Conservation (phyloP, 768 basidiomycete species). For the Naematelia aurantialba region DNA sequence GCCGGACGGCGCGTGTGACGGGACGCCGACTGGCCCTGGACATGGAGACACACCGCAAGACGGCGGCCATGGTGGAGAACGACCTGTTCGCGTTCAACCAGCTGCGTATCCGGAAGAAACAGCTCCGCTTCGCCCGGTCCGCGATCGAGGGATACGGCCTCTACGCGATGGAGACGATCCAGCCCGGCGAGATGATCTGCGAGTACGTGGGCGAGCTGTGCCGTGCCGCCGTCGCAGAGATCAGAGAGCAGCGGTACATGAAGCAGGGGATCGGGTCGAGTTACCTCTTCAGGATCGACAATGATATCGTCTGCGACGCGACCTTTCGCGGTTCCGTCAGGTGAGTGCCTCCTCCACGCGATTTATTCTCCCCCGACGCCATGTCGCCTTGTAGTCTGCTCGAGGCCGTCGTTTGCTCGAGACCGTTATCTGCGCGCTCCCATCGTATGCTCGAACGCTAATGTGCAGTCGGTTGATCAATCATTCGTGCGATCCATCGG, state of each 20-base stretch:
- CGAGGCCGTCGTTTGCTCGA: conserved; percentile 7
- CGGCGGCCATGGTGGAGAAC: conserved; percentile 62
- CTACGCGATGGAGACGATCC: conserved; percentile 95
- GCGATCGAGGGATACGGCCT: conserved; percentile 98
- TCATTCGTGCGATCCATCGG: conserved; percentile 88
- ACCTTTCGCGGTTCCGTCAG: conserved; percentile 99
- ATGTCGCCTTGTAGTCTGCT: background rate
- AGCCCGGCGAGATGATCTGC: conserved; percentile 95
- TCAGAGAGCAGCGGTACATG: conserved; percentile 94
- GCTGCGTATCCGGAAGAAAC: conserved; percentile 95
- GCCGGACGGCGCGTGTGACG: conserved; percentile 76
- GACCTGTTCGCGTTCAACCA: conserved; percentile 92
- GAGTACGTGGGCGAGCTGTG: conserved; percentile 99
- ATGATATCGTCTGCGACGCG: conserved; percentile 95
- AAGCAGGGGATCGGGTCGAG: conserved; percentile 95
- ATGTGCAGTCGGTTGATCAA: conserved; percentile 82
- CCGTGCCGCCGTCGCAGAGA: conserved; percentile 89
- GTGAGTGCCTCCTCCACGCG: conserved; percentile 59
- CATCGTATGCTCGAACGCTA: too few relatives aligned
- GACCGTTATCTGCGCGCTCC: too few relatives aligned
- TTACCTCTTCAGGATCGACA: conserved; percentile 96
- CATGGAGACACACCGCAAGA: conserved; percentile 82
- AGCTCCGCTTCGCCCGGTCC: conserved; percentile 86
- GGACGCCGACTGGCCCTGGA: conserved; percentile 87
- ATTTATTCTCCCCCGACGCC: background rate